Conservation (phyloP, 192 early-diverging fungal genomes). For the Gryganskiella cystojenkinii region DNA sequence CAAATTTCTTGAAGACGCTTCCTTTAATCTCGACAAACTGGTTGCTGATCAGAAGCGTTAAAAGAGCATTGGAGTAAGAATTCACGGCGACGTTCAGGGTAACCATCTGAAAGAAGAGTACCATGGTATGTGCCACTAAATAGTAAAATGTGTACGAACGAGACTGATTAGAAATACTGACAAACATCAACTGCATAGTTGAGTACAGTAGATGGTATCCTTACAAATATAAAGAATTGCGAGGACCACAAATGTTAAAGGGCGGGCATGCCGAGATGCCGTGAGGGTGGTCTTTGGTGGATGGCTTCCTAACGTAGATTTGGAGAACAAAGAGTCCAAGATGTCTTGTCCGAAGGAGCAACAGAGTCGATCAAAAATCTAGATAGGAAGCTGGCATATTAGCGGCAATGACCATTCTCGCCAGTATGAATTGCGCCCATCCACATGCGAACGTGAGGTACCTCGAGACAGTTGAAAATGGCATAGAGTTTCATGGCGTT, state of each 20-base stretch:
- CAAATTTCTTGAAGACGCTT: constrained; percentile 96
- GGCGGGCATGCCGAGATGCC: constrained; percentile 55
- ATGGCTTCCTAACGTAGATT: constrained; percentile 65
- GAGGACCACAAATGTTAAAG: constrained; percentile 74
- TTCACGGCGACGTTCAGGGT: constrained; percentile 97
- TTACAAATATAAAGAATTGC: constrained; percentile 87
- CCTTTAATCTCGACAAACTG: constrained; percentile 99
- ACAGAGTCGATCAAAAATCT: constrained; percentile 93
- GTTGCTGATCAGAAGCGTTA: constrained; percentile 94
- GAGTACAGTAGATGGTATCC: constrained; percentile 5
- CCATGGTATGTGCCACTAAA: constrained; percentile 84
- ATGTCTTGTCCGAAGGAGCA: constrained; percentile 95
- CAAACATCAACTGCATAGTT: not conserved
- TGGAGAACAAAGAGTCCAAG: constrained; percentile 93
- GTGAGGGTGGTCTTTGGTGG: constrained; percentile 32
- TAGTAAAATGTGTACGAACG: not conserved
- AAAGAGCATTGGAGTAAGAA: constrained; percentile 92
- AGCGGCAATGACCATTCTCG: too few relatives aligned
- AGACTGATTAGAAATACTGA: not conserved
- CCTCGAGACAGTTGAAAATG: constrained; percentile 96
- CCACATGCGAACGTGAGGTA: constrained; percentile 27
- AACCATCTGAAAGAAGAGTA: constrained; percentile 95
- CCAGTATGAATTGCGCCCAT: too few relatives aligned
- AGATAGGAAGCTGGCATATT: too few relatives aligned
- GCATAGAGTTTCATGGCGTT: constrained; percentile 97